Base-by-base conservation (phyloP, 2,329 filamentous ascomycete genomes). In the Fusarium albidum region DNA sequence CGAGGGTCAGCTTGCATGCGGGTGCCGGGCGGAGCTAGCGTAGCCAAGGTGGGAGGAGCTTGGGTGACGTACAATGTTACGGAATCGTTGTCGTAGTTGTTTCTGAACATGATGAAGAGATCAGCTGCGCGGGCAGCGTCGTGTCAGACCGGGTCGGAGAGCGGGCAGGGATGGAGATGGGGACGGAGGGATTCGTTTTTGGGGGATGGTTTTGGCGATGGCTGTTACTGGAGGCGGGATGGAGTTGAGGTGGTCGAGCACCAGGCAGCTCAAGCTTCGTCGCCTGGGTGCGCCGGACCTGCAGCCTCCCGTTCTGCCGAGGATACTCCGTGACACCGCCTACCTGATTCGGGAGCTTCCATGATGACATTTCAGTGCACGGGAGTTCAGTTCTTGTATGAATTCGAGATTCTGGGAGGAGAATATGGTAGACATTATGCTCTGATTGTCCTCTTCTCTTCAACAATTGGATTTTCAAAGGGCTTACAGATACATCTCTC, bases 71-170 rank as follows among this genome's bases (percentile, higher is more conserved):
- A 96, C 92, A 98, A 99, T 79, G 95, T 99, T 79, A 98, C 93
- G 61, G 94, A 96, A 79, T 99, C 95, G 87, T 99, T 99, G 82
- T 99, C 95, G 84, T 99, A 99, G 80, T 98, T 98, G 84, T 99
- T 99, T 79, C 95, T 87, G 82, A 99, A 99, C 95, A 99, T 98
- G 71, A 71, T 59, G 62, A 41, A 53, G 21, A 37, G 45, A 50
- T 47, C 9, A 50, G 53, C 59, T 56, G 63, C 58, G 58, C 47
- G 39, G 56, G 59, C 61, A 66, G 59, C 59, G 42, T 66, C 47
- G 61, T 46, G 44, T 38, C 39, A 14, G 32, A 44, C 47, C 33
- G 37, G 34, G 28, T 60, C 51, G 59, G 44, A 17, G 45, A 26
- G 52, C 37, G 34, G 43, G 49, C 45, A 54, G 46, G 59, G 53